Base-by-base conservation (phyloP, 805 yeast species). In the Saccharomyces mikatae region DNA sequence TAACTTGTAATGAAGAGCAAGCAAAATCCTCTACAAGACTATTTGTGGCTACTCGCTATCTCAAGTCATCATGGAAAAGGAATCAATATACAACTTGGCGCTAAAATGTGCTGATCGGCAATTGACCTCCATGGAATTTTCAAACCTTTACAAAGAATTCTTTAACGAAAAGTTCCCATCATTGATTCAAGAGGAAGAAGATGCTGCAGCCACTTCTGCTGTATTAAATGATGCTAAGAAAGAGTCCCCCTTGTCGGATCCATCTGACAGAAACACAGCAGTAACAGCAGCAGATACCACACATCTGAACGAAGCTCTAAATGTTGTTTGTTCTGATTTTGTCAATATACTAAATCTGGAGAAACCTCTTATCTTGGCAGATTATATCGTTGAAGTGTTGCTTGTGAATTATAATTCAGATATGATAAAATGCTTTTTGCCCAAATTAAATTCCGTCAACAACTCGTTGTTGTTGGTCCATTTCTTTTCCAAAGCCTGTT, bases 91-190 rank as follows among this genome's bases (percentile, higher is more conserved):
- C 44, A 60, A 56, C 36, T 54, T 69, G 46, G 64, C 64, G 2
- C 47, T 60, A 29, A 67, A 64, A 36, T 69, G 70, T 58, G 62
- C 67, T 2, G 61, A 62, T 10, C 60, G 65, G 46, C 65, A 63
- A 14, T 56, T 68, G 13, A 54, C 65, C 17, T 53, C 71, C 1
- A 51, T 56, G 14, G 71, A 67, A 28, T 69, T 68, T 52, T 54
- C 66, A 4, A 66, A 62, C 41, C 58, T 69, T 27, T 69, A 66
- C 56, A 67, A 67, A 47, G 73, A 69, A 52, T 62, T 68, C 48
- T 66, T 63, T 50, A 69, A 66, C 56, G 71, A 67, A 52, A 60
- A 63, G 49, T 60, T 63, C 51, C 55, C 58, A 2, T 31, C 56
- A 4, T 54, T 51, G 9, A 36, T 57, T 4, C 65, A 60, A 29